These are phyloP conservation scores for Xerocomellus chrysenteron DNA, from an alignment of 768 basidiomycete species.

Conservation along the genomic window DNA sequence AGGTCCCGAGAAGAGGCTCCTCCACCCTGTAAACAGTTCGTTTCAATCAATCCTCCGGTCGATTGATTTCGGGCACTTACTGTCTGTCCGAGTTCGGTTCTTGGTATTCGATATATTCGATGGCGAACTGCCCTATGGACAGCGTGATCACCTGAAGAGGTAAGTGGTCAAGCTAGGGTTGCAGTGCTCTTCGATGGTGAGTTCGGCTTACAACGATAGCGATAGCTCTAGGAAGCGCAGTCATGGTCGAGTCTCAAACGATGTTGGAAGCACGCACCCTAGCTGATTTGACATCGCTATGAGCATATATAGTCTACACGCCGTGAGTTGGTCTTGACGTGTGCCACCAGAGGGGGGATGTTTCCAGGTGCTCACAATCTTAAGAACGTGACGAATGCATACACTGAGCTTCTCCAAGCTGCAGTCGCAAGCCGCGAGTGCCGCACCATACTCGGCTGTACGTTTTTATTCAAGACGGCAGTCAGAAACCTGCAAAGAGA, in stretches of 20 bases:
- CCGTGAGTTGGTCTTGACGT: neutral
- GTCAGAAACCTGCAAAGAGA: conserved; percentile 44
- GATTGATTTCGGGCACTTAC: conserved; percentile 13
- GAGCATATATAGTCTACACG: conserved; percentile 65
- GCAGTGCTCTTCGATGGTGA: neutral
- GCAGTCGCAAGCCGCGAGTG: conserved; percentile 46
- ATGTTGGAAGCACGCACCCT: conserved; percentile 46
- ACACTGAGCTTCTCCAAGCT: conserved; percentile 53
- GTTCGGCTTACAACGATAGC: conserved; percentile 21
- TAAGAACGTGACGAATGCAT: conserved; percentile 55
- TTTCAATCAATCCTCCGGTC: neutral
- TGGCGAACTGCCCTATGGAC: conserved; percentile 56
- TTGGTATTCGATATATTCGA: conserved; percentile 36
- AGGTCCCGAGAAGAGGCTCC: conserved; percentile 23
- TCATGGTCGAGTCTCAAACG: conserved; percentile 7
- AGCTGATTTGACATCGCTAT: conserved; percentile 68
- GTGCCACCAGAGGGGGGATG: neutral
- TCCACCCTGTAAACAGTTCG: conserved; percentile 14
- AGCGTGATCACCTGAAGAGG: conserved; percentile 51
- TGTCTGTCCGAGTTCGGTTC: conserved; percentile 17
- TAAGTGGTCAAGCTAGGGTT: neutral
- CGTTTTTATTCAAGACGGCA: conserved; percentile 46
- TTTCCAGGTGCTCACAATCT: conserved; percentile 50
- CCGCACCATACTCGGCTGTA: conserved; percentile 42
- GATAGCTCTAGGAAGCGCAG: conserved; percentile 19